A percentile compares a stretch with the other conserved stretches of the same genome.
These are phyloP conservation scores for Tuber melanosporum DNA, from an alignment of 495 filamentous ascomycete species.

Conservation along the genomic window DNA sequence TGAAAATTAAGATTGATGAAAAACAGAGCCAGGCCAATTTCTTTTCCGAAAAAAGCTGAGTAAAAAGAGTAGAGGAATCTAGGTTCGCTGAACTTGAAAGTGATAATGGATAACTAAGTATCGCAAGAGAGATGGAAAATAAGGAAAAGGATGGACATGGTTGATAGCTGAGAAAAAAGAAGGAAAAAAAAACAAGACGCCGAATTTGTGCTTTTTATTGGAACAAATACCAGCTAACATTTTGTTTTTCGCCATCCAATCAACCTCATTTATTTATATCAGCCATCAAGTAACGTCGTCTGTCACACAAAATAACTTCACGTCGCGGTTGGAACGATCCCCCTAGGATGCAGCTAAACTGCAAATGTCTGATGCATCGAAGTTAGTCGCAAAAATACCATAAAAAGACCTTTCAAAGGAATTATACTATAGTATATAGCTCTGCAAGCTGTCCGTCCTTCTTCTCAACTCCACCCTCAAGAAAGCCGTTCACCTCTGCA, in stretches of 20 bases:
- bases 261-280: background rate
- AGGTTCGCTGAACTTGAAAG: conserved; percentile 19
- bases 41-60: background rate
- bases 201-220: conserved; percentile 21
- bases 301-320: background rate
- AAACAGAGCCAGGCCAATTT: background rate
- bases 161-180: background rate
- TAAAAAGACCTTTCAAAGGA: background rate
- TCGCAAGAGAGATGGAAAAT: conserved; percentile 8
- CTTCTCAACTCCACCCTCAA: conserved; percentile 29
- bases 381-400: background rate
- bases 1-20: background rate
- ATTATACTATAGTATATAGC: conserved; percentile 23
- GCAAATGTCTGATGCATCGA: conserved; percentile 6
- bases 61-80: conserved; percentile 22
- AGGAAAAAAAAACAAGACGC: conserved; percentile 14
- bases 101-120: conserved; percentile 2
- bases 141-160: background rate
- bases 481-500: conserved; percentile 11
- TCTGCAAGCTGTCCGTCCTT: conserved; percentile 23
- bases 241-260: background rate
- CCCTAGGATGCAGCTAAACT: conserved; percentile 5
- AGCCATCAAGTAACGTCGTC: conserved; percentile 1
- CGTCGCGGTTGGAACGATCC: conserved; percentile 7
- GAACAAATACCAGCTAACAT: conserved; percentile 8